These are phyloP conservation scores for Gnomoniopsis sp. DNA, from an alignment of 2,329 filamentous ascomycete species.

Conservation along the genomic window DNA sequence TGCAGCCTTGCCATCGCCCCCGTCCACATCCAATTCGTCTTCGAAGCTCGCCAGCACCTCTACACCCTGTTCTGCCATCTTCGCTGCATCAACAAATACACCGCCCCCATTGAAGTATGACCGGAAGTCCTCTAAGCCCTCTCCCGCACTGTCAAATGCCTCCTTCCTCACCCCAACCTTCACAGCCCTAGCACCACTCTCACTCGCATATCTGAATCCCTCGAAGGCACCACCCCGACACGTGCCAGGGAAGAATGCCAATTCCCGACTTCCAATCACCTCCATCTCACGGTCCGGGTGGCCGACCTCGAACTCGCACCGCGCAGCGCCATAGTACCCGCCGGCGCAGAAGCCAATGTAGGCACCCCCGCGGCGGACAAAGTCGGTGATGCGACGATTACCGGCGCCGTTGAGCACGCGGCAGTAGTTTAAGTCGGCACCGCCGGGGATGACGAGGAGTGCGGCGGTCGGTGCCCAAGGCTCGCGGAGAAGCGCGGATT, in stretches of 20 bases:
- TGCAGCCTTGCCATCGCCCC: conserved; percentile 70
- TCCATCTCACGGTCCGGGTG: conserved; percentile 64
- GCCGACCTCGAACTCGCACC: conserved; percentile 90
- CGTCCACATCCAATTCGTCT: conserved; percentile 71
- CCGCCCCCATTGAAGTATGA: conserved; percentile 95
- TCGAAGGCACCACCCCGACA: conserved; percentile 84
- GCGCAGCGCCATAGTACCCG: conserved; percentile 79
- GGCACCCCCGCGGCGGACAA: conserved; percentile 77
- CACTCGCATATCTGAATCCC: conserved; percentile 88
- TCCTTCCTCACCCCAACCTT: conserved; percentile 62
- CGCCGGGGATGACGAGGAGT: conserved; percentile 86
- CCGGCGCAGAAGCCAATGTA: conserved; percentile 94
- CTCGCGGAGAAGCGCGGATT: conserved; percentile 78
- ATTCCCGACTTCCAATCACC: conserved; percentile 79
- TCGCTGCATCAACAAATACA: conserved; percentile 78
- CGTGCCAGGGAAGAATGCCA: conserved; percentile 82
- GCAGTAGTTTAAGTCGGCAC: conserved; percentile 91
- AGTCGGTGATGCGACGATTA: conserved; percentile 80
- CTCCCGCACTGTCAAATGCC: conserved; percentile 46
- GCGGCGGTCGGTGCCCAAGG: conserved; percentile 88
- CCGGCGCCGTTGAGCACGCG: conserved; percentile 82
- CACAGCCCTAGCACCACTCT: conserved; percentile 74
- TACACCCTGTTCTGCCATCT: conserved; percentile 60
- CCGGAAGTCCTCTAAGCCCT: conserved; percentile 59
- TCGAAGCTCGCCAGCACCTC: conserved; percentile 80